Evolutionary conservation across 2,329 filamentous ascomycete genomes (phyloP).

Genomic region (Ambrosiella xylebori): DNA sequence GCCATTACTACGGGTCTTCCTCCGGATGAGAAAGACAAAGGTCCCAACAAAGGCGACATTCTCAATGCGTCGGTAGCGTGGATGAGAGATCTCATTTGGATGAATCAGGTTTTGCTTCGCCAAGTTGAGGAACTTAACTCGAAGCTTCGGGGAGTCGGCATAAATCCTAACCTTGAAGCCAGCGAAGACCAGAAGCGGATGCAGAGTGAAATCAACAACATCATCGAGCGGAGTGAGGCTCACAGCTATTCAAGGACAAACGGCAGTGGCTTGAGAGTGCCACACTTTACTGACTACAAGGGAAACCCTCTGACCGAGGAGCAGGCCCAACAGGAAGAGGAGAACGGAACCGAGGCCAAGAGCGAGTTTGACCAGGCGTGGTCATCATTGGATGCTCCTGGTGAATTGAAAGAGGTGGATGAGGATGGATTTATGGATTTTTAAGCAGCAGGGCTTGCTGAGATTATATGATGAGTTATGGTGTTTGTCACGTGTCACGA

Average conservation of each 20-base stretch:
- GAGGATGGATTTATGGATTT: conserved; percentile 89
- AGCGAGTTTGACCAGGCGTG: background rate
- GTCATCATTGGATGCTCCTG: conserved; percentile 18
- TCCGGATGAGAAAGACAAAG: conserved; percentile 94
- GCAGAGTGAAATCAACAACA: conserved; percentile 59
- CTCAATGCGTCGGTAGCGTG: conserved; percentile 93
- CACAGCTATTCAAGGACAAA: conserved; percentile 62
- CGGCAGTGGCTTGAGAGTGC: conserved; percentile 75
- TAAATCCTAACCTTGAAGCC: conserved; percentile 60
- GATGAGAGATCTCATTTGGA: conserved; percentile 97
- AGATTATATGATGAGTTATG: background rate
- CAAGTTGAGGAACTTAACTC: conserved; percentile 79
- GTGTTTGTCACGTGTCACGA: background rate
- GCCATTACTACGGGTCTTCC: conserved; percentile 88
- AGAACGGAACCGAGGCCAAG: background rate
- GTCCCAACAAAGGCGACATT: conserved; percentile 96
- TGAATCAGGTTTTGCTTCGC: conserved; percentile 75
- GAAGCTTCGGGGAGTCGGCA: conserved; percentile 53
- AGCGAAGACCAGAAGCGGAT: conserved; percentile 90
- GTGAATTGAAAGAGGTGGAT: conserved; percentile 56
- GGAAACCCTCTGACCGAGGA: conserved; percentile 50
- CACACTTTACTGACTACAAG: conserved; percentile 79
- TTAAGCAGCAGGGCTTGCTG: background rate
- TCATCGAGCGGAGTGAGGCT: background rate
- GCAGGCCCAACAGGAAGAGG: background rate